Base-by-base conservation (phyloP, 2,329 filamentous ascomycete genomes). In the Colletotrichum graminicola region DNA sequence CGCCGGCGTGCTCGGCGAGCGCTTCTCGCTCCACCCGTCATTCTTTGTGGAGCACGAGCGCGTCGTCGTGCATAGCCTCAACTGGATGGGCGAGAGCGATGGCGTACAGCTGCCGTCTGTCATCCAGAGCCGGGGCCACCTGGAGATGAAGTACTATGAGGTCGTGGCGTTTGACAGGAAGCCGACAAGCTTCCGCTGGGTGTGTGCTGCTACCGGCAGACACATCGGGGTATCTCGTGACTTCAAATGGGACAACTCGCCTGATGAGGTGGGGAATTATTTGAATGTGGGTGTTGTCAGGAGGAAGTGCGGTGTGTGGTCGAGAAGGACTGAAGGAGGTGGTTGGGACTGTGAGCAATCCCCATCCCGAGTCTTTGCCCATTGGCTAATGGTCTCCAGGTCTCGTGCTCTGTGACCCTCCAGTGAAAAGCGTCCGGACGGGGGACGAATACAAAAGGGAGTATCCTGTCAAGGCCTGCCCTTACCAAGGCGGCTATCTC, bases 31-130 rank as follows among this genome's bases (percentile, higher is more conserved):
- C 16, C 76, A 76, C 29, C 76, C 76, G 11, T 75, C 75, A 0
- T 39, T 75, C 29, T 77, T 77, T 52, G 65, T 77, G 14, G 76
- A 77, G 62, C 75, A 77, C 14, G 76, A 77, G 57, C 74, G 76
- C 16, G 72, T 77, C 8, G 70, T 76, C n/a, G 76, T 75, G 52
- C 75, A 74, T 49, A 75, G 74, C 59, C 61, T 70, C n/a, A 67
- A 62, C 36, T 60, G 73, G 34, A 60, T 61, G 34, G 74, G 75
- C 12, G 75, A 77, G 61, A 76, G 71, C 59, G 76, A 77, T 54
- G 74, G 74, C n/a, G 45, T 74, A 11, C 74, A 72, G 14, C 64
- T 76, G 34, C 75, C 75, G n/a, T 76, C 75, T 6, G 56, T 71
- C 47, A 55, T 76, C 5, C 67, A 60, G 2, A 57, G 62, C 7